These are phyloP conservation scores for Turnera subulata DNA, from an alignment of 345 rosid species.

Conservation along the genomic window DNA sequence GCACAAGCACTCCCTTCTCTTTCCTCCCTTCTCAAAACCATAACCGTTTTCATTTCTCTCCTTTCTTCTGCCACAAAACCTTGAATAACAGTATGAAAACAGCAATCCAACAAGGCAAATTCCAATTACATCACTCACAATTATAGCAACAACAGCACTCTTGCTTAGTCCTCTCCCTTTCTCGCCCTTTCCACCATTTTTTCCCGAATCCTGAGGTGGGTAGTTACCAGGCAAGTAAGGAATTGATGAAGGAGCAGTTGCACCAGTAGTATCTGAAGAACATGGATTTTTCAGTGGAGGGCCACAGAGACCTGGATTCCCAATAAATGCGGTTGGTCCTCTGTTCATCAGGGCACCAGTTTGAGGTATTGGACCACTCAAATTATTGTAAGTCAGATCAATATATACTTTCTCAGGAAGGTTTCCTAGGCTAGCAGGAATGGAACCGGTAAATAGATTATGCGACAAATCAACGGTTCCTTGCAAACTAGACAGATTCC, in stretches of 20 bases:
- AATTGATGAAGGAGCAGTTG: conserved; percentile 53
- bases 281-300: conserved; percentile 83
- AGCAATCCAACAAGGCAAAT: conserved; percentile 81
- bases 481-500: conserved; percentile 81
- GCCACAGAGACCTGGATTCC: conserved; percentile 86
- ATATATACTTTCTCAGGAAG: conserved; percentile 95
- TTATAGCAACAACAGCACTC: conserved; percentile 56
- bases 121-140: conserved; percentile 78
- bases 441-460: conserved; percentile 61
- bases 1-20: conserved; percentile 64
- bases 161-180: conserved; percentile 57
- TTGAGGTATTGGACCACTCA: conserved; percentile 94
- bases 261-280: conserved; percentile 37
- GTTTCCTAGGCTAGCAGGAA: conserved; percentile 79
- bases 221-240: conserved; percentile 65
- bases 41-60: conserved; percentile 37
- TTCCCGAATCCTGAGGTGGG: conserved; percentile 38
- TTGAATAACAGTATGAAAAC: conserved; percentile 77
- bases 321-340: conserved; percentile 91
- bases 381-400: conserved; percentile 78
- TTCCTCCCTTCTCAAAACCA: conserved; percentile 55
- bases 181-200: conserved; percentile 29
- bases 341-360: conserved; percentile 89
- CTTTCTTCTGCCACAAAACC: conserved; percentile 40
- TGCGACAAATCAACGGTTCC: conserved; percentile 97